Percentiles rank a stretch among this genome's conserved stretches.
Conservation (phyloP, 495 filamentous ascomycete genomes). For the Trichoderma erinaceum region DNA sequence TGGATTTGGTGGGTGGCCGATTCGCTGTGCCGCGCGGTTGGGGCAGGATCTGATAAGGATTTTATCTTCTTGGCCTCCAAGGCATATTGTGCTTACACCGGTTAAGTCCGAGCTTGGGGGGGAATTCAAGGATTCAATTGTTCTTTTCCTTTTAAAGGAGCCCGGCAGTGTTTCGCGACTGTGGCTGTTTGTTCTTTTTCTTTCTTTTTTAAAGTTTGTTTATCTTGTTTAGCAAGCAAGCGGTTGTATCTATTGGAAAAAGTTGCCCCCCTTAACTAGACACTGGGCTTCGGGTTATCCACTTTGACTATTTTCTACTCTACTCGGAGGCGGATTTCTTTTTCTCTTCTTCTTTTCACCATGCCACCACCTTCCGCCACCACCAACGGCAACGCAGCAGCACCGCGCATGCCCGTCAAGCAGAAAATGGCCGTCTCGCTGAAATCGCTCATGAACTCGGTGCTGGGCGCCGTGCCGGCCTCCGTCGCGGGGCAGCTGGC, state of each 20-base stretch:
- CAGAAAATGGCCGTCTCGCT: conserved; percentile 29
- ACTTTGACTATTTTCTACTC: background rate
- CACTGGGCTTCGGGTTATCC: background rate
- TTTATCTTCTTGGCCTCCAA: background rate
- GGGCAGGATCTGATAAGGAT: conserved; percentile 5
- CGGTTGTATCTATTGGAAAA: background rate
- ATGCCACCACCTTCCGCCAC: background rate
- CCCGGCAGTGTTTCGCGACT: background rate
- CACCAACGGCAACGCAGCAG: background rate
- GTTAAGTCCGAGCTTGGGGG: conserved; percentile 1
- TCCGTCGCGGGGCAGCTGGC: conserved; percentile 50
- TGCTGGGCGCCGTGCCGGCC: conserved; percentile 49
- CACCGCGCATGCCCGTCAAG: conserved; percentile 15
- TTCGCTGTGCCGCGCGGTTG: too few species aligned
- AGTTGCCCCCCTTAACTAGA: background rate
- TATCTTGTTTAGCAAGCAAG: background rate
- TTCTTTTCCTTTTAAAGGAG: background rate
- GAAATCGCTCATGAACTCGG: conserved; percentile 25
- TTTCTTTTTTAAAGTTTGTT: background rate
- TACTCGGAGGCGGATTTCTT: background rate
- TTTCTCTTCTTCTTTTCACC: background rate
- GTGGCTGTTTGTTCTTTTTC: background rate
- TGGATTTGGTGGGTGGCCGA: background rate
- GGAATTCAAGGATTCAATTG: background rate
- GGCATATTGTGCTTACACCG: background rate